Evolutionary conservation across 2,329 filamentous ascomycete genomes (phyloP).

Genomic region (Claviceps pusilla): DNA sequence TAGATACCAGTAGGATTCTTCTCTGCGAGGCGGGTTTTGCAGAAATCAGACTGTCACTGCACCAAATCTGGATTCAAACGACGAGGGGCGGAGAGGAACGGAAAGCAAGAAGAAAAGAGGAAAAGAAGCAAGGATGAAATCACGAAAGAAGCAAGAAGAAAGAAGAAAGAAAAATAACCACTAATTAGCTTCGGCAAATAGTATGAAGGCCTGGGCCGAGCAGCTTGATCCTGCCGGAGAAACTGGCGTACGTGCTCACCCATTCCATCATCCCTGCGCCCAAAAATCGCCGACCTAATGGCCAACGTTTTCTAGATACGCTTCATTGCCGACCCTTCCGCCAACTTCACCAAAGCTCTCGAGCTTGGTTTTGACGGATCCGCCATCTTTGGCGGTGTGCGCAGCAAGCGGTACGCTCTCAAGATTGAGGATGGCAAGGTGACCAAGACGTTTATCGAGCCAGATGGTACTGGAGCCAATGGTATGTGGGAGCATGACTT

Average conservation of each 20-base stretch:
- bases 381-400: conserved; percentile 64
- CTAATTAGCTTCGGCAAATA: conserved; percentile 19
- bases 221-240: conserved; percentile 59
- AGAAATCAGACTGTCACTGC: no score
- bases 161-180: background rate
- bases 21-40: no score
- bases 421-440: conserved; percentile 76
- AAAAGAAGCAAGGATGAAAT: background rate
- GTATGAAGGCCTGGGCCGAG: conserved; percentile 80
- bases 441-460: conserved; percentile 66
- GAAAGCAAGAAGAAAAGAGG: no score
- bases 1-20: no score
- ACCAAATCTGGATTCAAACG: no score
- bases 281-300: background rate
- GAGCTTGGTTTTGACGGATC: conserved; percentile 70
- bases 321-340: conserved; percentile 71
- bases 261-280: background rate
- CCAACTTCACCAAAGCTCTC: conserved; percentile 66
- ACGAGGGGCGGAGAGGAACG: no score
- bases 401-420: conserved; percentile 79
- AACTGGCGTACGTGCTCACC: conserved; percentile 52
- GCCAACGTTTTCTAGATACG: conserved; percentile 45
- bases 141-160: background rate
- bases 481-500: conserved; percentile 30
- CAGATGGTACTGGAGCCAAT: conserved; percentile 70